phyloP scores from a whole-genome alignment of 352 stramenopile species.

The Phytopythium boreale region DNA sequence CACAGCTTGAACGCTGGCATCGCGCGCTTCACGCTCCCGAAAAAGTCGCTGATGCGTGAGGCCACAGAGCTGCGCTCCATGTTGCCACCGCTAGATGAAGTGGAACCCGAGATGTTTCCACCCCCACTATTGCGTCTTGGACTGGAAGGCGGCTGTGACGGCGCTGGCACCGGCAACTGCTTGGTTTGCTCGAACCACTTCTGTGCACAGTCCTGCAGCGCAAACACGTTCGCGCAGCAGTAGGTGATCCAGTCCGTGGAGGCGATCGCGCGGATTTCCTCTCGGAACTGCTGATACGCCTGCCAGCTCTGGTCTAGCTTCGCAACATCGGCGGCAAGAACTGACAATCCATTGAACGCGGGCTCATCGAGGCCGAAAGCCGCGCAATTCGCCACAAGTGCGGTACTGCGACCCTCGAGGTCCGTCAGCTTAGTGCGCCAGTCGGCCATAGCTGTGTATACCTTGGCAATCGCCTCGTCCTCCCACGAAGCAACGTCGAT shows the following conservation, averaged over 20 bases:
- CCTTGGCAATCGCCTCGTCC: conserved; percentile 54
- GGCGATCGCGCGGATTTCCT: conserved; percentile 67
- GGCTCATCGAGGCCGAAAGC: conserved; percentile 87
- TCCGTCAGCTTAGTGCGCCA: conserved; percentile 83
- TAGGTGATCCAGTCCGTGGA: conserved; percentile 94
- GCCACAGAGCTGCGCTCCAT: conserved; percentile 61
- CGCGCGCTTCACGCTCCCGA: conserved; percentile 81
- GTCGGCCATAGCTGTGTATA: conserved; percentile 84
- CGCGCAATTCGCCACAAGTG: conserved; percentile 78
- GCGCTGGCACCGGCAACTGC: conserved; percentile 9
- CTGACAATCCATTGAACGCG: conserved; percentile 77
- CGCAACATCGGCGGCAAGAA: conserved; percentile 73
- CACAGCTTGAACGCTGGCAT: conserved; percentile 94
- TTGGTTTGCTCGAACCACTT: conserved; percentile 91
- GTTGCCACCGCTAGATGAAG: conserved; percentile 2
- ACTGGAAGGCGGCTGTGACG: conserved; percentile 1
- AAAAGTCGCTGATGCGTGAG: conserved; percentile 77
- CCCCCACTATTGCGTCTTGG: conserved; percentile 1
- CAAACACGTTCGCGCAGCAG: conserved; percentile 88
- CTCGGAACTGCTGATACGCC: conserved; percentile 85
- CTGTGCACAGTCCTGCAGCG: conserved; percentile 87
- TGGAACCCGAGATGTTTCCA: too few species aligned
- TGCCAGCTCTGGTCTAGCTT: conserved; percentile 77
- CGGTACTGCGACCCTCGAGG: conserved; percentile 49
- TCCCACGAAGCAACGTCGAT: conserved; percentile 82